phyloP scores from a whole-genome alignment of 345 rosid genomes.

The Eutrema yunnanense region DNA sequence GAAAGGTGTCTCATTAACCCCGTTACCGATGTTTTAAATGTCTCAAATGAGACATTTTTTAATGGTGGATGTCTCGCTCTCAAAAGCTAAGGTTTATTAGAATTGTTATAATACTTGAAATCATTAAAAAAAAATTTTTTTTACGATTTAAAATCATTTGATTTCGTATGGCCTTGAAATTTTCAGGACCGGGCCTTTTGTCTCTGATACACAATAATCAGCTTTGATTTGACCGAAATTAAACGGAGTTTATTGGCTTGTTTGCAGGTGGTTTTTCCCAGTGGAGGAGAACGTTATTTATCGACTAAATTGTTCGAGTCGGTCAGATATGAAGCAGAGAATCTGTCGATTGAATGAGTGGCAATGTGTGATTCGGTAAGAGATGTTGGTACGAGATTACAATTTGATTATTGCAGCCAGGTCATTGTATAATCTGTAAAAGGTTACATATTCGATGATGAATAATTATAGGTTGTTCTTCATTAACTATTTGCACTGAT shows the following conservation, averaged over 20 bases:
- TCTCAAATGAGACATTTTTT: too few species aligned
- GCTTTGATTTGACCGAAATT: not conserved
- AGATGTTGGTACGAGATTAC: not conserved
- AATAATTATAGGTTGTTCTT: constrained; percentile 12
- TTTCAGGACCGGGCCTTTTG: too few species aligned
- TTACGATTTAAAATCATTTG: too few species aligned
- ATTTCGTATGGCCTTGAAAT: too few species aligned
- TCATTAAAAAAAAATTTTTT: too few species aligned
- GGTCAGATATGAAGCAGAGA: constrained; percentile 47
- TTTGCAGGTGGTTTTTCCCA: constrained; percentile 60
- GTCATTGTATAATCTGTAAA: not conserved
- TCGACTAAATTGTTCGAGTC: constrained; percentile 53
- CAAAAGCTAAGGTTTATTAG: too few species aligned
- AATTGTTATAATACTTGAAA: too few species aligned
- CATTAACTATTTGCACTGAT: not conserved
- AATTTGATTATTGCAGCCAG: not conserved
- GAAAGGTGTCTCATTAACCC: too few species aligned
- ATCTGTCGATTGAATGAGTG: constrained; percentile 31
- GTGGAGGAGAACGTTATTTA: constrained; percentile 71
- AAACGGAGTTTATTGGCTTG: not conserved
- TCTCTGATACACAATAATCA: not conserved
- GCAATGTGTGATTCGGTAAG: not conserved
- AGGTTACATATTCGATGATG: not conserved
- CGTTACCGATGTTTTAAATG: too few species aligned
- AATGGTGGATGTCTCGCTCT: too few species aligned